Evolutionary conservation across 306 rosid species (phyloP), one percentile per base, ranked within the genome.

Genomic region (Vachellia collinsii): DNA sequence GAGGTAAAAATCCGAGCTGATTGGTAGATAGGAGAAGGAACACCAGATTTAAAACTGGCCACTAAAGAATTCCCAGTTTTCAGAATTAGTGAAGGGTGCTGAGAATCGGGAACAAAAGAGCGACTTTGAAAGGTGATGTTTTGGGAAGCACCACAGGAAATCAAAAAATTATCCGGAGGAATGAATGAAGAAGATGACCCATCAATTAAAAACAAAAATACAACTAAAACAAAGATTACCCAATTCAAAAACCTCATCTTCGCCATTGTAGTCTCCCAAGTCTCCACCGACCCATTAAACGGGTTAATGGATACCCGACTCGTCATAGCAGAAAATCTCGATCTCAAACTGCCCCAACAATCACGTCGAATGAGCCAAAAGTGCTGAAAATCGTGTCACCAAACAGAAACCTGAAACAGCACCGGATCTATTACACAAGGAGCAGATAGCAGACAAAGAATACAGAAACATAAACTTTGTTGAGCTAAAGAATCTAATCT

Each of bases 131-230:
- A 94, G 78, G 79, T 83, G 74, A 94, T 79, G 43, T 70, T 90
- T 78, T 86, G 81, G 0, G 94, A 70, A 37, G 99, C 88, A 76
- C 99, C 99, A 79, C 99, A 94, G 47, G 92, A 89, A 82, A 94
- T 87, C 72, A 93, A 76, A 84, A 91, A 93, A 86, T 91, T 93
- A 79, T 94, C 97, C 56, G 64, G 51, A 68, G 97, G 97, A 81
- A 79, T 83, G 81, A 80, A 86, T 41, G 62, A 70, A 76, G 95
- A 88, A 74, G 74, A 88, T n/a, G 95, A 88, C 74, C 77, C 82
- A 78, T 75, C 77, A 63, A 86, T 50, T 74, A 78, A 20, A 79
- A 85, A 79, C 14, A 91, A 14, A 72, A 87, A 59, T 20, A 81
- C 19, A 67, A 80, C 85, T 25, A 87, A 81, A 89, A 88, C 81